Percentiles rank a stretch among this genome's conserved stretches.
phyloP scores from a whole-genome alignment of 1,284 basidiomycete genomes.

The Cerioporus squamosus region DNA sequence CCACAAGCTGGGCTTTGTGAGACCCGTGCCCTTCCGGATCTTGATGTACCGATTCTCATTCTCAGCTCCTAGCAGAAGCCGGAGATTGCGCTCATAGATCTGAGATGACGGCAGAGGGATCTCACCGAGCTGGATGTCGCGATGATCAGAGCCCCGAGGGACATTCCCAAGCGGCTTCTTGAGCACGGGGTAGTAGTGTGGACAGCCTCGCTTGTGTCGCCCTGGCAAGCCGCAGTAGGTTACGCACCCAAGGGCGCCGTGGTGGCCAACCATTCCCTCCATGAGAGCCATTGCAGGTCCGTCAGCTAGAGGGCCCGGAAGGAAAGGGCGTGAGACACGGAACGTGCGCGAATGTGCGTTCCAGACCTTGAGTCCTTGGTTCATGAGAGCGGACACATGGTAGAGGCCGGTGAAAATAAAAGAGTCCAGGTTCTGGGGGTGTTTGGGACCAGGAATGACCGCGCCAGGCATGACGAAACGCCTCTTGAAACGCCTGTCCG shows the following conservation, averaged over 20 bases:
- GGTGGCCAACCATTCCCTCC: constrained; percentile 39
- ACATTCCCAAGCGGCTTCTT: neutral
- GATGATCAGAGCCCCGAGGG: constrained; percentile 1
- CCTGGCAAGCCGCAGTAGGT: constrained; percentile 37
- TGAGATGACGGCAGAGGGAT: neutral
- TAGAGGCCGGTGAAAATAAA: constrained; percentile 29
- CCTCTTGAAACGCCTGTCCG: constrained; percentile 30
- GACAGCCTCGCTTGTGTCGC: constrained; percentile 31
- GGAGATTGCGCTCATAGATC: neutral
- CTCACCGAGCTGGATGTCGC: constrained; percentile 1
- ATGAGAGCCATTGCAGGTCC: constrained; percentile 30
- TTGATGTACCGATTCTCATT: constrained; percentile 11
- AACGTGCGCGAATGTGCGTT: constrained; percentile 10
- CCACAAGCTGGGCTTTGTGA: constrained; percentile 28
- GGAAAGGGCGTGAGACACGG: constrained; percentile 15
- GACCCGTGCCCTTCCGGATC: constrained; percentile 22
- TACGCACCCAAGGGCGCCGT: constrained; percentile 37
- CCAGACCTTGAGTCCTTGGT: constrained; percentile 26
- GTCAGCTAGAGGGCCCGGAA: constrained; percentile 25
- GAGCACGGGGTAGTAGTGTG: neutral
- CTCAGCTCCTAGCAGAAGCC: neutral
- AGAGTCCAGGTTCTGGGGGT: constrained; percentile 31
- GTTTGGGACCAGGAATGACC: constrained; percentile 31
- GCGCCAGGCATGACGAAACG: constrained; percentile 27
- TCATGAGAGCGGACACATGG: constrained; percentile 26